A percentile compares a stretch with the other conserved stretches of the same genome.
phyloP scores from a whole-genome alignment of 1,284 basidiomycete species.

The Ganoderma resinaceum region DNA sequence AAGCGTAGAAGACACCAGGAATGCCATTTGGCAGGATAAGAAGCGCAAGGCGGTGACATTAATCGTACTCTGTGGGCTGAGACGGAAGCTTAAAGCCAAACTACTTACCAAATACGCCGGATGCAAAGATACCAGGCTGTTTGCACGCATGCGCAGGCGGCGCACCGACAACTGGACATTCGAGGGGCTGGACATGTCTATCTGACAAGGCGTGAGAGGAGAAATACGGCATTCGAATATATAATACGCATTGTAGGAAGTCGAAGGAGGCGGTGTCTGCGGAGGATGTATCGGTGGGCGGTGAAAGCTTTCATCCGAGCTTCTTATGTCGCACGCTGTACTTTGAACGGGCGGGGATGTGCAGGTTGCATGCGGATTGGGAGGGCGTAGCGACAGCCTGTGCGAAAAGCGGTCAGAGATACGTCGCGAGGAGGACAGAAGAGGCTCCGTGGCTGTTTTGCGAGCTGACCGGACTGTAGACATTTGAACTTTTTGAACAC shows the following conservation, averaged over 20 bases:
- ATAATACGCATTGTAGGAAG: neutral
- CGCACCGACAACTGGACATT: neutral
- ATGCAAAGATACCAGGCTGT: neutral
- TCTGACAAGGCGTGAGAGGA: slow-evolving; percentile 1
- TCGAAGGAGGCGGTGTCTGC: neutral
- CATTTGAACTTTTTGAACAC: no score
- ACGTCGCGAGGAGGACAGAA: neutral
- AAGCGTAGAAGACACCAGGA: neutral
- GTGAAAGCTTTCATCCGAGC: neutral
- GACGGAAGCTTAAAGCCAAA: neutral
- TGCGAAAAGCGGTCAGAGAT: slow-evolving; percentile 8
- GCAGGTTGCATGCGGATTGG: neutral
- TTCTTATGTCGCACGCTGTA: slow-evolving; percentile 13
- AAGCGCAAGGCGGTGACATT: neutral
- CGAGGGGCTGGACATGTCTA: neutral
- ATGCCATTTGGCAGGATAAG: neutral
- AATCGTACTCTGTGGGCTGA: neutral
- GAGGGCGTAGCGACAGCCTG: slow-evolving; percentile 1
- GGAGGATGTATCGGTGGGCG: neutral
- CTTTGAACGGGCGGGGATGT: neutral
- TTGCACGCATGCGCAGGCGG: neutral
- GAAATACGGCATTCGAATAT: neutral
- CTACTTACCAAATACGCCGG: neutral
- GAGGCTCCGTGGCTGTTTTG: neutral
- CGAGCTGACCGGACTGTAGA: neutral